Percentiles rank a stretch among this genome's conserved stretches.
Evolutionary conservation across 208 protist species (phyloP).

Genomic region (Acanthamoeba lenticulata): DNA sequence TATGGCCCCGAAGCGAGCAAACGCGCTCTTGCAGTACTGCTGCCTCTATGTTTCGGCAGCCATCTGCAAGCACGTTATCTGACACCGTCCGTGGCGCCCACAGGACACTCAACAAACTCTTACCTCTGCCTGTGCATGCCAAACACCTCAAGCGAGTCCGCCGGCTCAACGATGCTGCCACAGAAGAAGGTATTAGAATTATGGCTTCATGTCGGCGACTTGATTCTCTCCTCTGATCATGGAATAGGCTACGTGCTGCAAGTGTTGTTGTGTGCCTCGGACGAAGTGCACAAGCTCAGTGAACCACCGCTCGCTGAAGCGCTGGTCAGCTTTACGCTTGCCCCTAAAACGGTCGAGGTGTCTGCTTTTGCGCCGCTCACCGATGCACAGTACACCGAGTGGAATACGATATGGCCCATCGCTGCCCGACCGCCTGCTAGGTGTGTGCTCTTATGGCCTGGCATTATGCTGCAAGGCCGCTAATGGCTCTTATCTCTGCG

Average conservation of each 20-base stretch:
- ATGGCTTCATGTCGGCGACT: neutral
- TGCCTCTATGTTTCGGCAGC: neutral
- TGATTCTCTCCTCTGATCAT: neutral
- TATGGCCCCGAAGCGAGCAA: neutral
- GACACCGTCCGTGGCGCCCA: neutral
- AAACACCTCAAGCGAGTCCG: slow-evolving; percentile 20
- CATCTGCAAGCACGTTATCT: neutral
- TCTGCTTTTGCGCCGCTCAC: neutral
- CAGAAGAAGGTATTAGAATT: neutral
- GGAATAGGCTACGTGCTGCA: slow-evolving; percentile 1
- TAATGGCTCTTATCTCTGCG: neutral
- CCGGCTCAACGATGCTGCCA: neutral
- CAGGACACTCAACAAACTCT: neutral
- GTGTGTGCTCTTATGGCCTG: neutral
- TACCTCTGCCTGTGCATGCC: neutral
- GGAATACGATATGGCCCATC: slow-evolving; percentile 50
- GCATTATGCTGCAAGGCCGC: neutral
- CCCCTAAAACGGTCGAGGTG: neutral
- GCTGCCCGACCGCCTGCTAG: neutral
- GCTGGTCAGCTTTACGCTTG: neutral
- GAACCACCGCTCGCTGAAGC: neutral
- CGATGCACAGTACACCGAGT: neutral
- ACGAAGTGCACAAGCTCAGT: neutral
- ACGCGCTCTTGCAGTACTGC: slow-evolving; percentile 38
- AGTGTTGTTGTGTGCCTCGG: neutral